Conservation (phyloP, 352 stramenopile genomes). For the Globisporangium rhizosaccharum region DNA sequence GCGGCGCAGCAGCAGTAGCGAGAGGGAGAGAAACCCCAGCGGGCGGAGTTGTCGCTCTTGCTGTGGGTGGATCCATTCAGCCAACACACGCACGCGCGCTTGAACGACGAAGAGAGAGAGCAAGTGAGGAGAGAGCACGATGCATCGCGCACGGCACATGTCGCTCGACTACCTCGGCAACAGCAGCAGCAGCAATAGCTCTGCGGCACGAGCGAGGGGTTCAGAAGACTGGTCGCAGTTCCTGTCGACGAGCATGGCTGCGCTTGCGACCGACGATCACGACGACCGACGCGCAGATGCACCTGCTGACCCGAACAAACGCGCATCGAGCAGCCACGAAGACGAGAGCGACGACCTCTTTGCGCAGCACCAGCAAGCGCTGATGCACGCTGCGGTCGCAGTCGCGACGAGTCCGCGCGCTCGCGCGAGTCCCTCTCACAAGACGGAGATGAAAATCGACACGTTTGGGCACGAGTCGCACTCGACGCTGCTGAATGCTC, state of each 20-base stretch:
- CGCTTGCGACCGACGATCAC: conserved; percentile 32
- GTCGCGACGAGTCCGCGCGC: conserved; percentile 13
- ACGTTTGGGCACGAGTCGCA: conserved; percentile 12
- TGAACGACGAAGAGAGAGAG: neutral
- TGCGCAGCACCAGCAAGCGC: conserved; percentile 15
- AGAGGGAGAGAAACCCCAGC: conserved; percentile 14
- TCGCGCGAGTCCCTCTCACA: neutral
- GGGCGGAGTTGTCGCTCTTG: conserved; percentile 16
- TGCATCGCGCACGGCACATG: conserved; percentile 59
- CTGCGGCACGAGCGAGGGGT: conserved; percentile 9
- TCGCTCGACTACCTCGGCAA: conserved; percentile 46
- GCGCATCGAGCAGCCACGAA: neutral
- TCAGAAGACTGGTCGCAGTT: conserved; percentile 61
- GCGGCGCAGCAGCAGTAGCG: neutral
- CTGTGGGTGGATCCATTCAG: conserved; percentile 14
- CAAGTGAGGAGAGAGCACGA: conserved; percentile 3
- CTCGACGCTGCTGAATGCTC: neutral
- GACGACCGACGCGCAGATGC: neutral
- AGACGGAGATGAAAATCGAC: conserved; percentile 9
- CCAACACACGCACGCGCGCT: neutral
- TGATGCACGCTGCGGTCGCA: conserved; percentile 16
- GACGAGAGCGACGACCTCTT: conserved; percentile 13
- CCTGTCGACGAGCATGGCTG: conserved; percentile 59
- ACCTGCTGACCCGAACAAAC: neutral
- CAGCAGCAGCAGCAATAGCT: conserved; percentile 5